Conservation (phyloP, 495 filamentous ascomycete species). For the Oidiodendron maius region DNA sequence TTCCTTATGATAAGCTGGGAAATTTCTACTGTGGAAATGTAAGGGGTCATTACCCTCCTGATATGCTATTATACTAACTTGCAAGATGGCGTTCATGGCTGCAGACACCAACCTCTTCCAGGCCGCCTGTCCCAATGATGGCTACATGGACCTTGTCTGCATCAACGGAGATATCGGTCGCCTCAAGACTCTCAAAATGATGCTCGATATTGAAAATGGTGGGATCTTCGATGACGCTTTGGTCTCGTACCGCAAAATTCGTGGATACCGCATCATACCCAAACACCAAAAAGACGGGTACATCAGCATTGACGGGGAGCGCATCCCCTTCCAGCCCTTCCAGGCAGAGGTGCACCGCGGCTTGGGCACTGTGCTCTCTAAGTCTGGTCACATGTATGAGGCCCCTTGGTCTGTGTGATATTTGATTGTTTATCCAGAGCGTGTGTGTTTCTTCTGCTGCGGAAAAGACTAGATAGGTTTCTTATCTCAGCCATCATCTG, state of each 20-base stretch:
- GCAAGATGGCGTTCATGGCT: slow-evolving; percentile 81
- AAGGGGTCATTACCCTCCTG: slow-evolving; percentile 14
- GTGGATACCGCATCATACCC: slow-evolving; percentile 77
- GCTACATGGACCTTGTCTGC: slow-evolving; percentile 76
- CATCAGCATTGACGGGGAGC: slow-evolving; percentile 92
- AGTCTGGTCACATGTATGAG: slow-evolving; percentile 63
- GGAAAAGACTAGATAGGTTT: no score
- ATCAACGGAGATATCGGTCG: slow-evolving; percentile 71
- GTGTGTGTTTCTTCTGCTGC: neutral
- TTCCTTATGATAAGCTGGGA: slow-evolving; percentile 69
- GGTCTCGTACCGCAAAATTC: slow-evolving; percentile 75
- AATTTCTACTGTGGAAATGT: slow-evolving; percentile 93
- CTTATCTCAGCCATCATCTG: no score
- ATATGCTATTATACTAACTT: slow-evolving; percentile 1
- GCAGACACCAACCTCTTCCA: slow-evolving; percentile 85
- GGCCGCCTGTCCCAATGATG: slow-evolving; percentile 76
- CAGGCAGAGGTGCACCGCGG: slow-evolving; percentile 86
- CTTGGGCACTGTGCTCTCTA: slow-evolving; percentile 77
- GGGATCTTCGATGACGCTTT: slow-evolving; percentile 72
- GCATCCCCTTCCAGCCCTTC: slow-evolving; percentile 77
- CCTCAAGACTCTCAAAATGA: slow-evolving; percentile 53
- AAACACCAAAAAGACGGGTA: slow-evolving; percentile 64
- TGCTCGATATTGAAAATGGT: slow-evolving; percentile 64
- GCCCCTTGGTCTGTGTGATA: slow-evolving; percentile 45
- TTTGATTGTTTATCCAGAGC: slow-evolving; percentile 1